A percentile compares a stretch with the other conserved stretches of the same genome.
phyloP scores from a whole-genome alignment of 345 rosid genomes.

The Syzygium oleosum region DNA sequence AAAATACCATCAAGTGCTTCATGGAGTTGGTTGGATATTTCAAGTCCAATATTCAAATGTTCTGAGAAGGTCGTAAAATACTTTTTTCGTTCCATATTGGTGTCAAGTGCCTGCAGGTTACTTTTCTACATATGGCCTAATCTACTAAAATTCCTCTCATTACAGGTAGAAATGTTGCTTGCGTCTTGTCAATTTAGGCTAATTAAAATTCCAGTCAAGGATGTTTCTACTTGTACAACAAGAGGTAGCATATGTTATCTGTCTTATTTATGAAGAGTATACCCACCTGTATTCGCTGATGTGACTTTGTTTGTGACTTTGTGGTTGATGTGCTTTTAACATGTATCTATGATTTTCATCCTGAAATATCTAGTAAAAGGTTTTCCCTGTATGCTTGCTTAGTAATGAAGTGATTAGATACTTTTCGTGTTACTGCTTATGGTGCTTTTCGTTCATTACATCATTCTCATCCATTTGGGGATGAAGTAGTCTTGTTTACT shows the following conservation, averaged over 20 bases:
- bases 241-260: slow-evolving; percentile 35
- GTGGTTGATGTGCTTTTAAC: not conserved
- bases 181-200: slow-evolving; percentile 50
- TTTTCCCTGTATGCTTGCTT: not conserved
- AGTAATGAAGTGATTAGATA: not conserved
- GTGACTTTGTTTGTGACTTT: not conserved
- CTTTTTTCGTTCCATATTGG: not conserved
- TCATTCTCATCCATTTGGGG: not conserved
- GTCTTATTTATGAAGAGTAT: not conserved
- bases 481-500: not conserved
- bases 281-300: not conserved
- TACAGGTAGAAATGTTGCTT: slow-evolving; percentile 53
- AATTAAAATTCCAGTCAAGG: slow-evolving; percentile 59
- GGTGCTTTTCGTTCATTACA: not conserved
- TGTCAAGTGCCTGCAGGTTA: not conserved
- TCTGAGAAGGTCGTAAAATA: slow-evolving; percentile 43
- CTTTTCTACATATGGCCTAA: not conserved
- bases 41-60: slow-evolving; percentile 56
- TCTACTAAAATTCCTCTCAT: not conserved
- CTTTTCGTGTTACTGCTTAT: not conserved
- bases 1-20: slow-evolving; percentile 21
- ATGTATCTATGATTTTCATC: not conserved
- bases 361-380: not conserved
- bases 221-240: slow-evolving; percentile 39
- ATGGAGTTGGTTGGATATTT: slow-evolving; percentile 64